phyloP scores from a whole-genome alignment of 73 alveolate species.

The Tetrahymena borealis region DNA sequence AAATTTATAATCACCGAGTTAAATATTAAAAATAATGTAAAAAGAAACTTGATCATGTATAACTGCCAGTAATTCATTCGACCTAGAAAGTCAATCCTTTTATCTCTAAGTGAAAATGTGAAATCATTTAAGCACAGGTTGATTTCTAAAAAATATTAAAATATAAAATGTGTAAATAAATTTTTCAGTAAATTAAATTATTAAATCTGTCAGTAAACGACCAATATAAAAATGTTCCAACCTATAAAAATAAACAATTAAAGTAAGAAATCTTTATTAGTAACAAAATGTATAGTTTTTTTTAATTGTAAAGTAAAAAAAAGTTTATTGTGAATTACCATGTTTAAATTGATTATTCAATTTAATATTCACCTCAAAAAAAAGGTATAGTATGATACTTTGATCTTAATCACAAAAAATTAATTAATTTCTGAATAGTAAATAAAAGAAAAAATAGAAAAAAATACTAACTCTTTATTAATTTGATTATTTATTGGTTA shows the following conservation, averaged over 20 bases:
- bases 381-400: neutral
- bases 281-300: too few species aligned
- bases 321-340: too few species aligned
- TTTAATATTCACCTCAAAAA: too few species aligned
- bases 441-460: too few species aligned
- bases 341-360: too few species aligned
- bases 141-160: neutral
- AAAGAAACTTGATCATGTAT: neutral
- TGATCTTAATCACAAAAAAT: neutral
- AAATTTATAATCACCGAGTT: neutral
- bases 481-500: neutral
- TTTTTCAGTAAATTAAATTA: neutral
- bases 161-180: neutral
- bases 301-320: too few species aligned
- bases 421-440: too few species aligned
- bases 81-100: neutral
- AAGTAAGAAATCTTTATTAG: too few species aligned
- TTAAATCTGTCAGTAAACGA: too few species aligned
- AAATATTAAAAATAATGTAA: neutral
- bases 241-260: too few species aligned
- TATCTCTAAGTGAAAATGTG: neutral
- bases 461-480: neutral
- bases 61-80: neutral
- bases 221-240: too few species aligned
- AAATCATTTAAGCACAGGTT: neutral